Conservation (phyloP, 768 basidiomycete species). For the Boletales sp. region DNA sequence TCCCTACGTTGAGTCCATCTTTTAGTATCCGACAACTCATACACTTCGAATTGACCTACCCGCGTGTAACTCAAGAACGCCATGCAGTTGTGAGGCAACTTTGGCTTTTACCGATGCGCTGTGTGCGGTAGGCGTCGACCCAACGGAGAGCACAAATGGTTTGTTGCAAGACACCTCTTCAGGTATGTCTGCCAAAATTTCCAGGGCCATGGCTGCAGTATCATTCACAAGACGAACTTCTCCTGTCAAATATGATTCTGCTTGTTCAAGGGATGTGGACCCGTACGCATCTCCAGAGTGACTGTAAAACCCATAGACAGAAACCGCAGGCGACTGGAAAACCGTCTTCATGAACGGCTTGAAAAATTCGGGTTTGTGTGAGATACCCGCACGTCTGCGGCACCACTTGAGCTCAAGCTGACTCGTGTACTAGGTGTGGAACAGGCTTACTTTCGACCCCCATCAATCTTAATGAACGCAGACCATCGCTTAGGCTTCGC, state of each 20-base stretch:
- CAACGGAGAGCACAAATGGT: slow-evolving; percentile 73
- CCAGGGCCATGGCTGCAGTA: slow-evolving; percentile 55
- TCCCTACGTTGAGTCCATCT: slow-evolving; percentile 39
- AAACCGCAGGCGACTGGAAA: slow-evolving; percentile 51
- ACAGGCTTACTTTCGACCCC: slow-evolving; percentile 63
- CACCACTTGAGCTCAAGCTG: slow-evolving; percentile 10
- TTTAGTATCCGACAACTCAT: neutral
- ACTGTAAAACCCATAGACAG: slow-evolving; percentile 80
- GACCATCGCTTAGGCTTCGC: slow-evolving; percentile 55
- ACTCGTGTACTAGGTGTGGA: neutral
- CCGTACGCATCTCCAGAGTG: slow-evolving; percentile 78
- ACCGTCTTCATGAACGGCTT: slow-evolving; percentile 49
- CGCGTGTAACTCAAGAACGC: slow-evolving; percentile 73
- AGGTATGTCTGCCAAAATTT: slow-evolving; percentile 39
- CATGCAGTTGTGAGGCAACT: slow-evolving; percentile 48
- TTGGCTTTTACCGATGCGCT: slow-evolving; percentile 56
- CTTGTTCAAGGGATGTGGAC: slow-evolving; percentile 64
- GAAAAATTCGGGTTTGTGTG: slow-evolving; percentile 51
- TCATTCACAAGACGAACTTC: slow-evolving; percentile 71
- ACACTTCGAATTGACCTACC: slow-evolving; percentile 35
- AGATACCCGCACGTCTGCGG: slow-evolving; percentile 69
- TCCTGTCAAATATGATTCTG: slow-evolving; percentile 58
- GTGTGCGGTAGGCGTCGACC: slow-evolving; percentile 87
- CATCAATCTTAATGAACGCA: slow-evolving; percentile 77
- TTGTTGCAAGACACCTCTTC: slow-evolving; percentile 32